Conservation (phyloP, 2,329 filamentous ascomycete genomes). For the Microdochium nivale region DNA sequence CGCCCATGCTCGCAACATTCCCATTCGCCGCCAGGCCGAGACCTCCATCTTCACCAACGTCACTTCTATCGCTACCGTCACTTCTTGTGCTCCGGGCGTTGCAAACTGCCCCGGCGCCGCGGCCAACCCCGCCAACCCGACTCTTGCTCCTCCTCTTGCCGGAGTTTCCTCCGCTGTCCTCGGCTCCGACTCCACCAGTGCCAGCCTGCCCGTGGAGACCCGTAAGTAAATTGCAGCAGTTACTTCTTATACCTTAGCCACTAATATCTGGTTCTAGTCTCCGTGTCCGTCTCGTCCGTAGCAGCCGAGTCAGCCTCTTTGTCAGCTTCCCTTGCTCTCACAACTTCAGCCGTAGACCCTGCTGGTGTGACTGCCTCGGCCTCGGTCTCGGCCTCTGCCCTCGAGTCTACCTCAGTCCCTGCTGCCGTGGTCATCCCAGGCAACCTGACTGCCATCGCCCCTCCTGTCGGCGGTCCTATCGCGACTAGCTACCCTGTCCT, state of each 20-base stretch:
- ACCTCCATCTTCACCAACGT: slow-evolving; percentile 1
- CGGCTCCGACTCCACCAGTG: not conserved
- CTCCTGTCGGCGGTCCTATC: not conserved
- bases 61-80: not conserved
- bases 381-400: not conserved
- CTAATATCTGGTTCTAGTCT: not conserved
- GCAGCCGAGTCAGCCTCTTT: not conserved
- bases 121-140: not conserved
- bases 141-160: not conserved
- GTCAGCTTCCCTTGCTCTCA: not conserved
- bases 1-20: slow-evolving; percentile 5
- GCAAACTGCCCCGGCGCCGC: not conserved
- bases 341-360: not conserved
- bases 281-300: not conserved
- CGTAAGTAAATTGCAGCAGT: not conserved
- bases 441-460: not conserved
- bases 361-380: not conserved
- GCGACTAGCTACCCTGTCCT: not conserved
- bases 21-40: slow-evolving; percentile 2
- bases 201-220: not conserved
- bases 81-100: not conserved
- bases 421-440: not conserved
- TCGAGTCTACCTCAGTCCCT: not conserved
- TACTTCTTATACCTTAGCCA: not conserved
- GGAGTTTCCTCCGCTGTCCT: not conserved